A percentile compares a stretch with the other conserved stretches of the same genome.
Conservation (phyloP, 2,329 filamentous ascomycete species). For the Blastomyces gilchristii region DNA sequence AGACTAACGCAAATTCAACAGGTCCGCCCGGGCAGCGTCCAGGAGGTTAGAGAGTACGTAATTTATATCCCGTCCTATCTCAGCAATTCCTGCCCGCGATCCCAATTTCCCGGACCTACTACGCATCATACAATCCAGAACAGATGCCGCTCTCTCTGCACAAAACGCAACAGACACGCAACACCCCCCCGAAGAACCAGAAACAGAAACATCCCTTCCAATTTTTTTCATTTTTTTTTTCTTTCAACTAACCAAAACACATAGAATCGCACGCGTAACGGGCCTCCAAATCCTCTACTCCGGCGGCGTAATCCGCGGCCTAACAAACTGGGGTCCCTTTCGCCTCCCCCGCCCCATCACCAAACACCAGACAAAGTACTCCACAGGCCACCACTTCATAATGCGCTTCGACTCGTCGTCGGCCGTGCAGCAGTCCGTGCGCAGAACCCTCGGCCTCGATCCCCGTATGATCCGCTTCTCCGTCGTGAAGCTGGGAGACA, state of each 20-base stretch:
- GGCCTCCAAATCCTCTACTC: constrained; percentile 72
- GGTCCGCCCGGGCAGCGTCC: constrained; percentile 84
- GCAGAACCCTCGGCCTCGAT: constrained; percentile 68
- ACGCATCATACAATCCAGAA: not conserved
- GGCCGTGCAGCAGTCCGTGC: constrained; percentile 62
- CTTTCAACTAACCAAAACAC: not conserved
- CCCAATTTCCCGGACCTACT: not conserved
- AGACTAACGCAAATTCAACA: constrained; percentile 30
- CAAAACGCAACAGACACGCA: not conserved
- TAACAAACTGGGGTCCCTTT: constrained; percentile 93
- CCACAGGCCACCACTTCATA: constrained; percentile 88
- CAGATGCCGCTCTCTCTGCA: not conserved
- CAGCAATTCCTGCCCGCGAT: not conserved
- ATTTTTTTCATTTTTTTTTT: no score
- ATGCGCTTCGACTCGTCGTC: constrained; percentile 86
- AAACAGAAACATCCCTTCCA: not conserved
- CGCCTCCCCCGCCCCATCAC: constrained; percentile 68
- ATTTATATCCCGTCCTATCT: not conserved
- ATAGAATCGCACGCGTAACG: constrained; percentile 75
- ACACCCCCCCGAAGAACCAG: not conserved
- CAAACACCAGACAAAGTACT: constrained; percentile 73
- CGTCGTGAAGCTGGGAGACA: constrained; percentile 72
- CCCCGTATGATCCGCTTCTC: constrained; percentile 81
- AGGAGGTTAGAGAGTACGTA: constrained; percentile 88
- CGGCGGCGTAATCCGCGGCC: constrained; percentile 80